A percentile compares a stretch with the other conserved stretches of the same genome.
These are phyloP conservation scores for Coccomyxa sp. DNA, from an alignment of 139 green algal genomes.

Conservation along the genomic window DNA sequence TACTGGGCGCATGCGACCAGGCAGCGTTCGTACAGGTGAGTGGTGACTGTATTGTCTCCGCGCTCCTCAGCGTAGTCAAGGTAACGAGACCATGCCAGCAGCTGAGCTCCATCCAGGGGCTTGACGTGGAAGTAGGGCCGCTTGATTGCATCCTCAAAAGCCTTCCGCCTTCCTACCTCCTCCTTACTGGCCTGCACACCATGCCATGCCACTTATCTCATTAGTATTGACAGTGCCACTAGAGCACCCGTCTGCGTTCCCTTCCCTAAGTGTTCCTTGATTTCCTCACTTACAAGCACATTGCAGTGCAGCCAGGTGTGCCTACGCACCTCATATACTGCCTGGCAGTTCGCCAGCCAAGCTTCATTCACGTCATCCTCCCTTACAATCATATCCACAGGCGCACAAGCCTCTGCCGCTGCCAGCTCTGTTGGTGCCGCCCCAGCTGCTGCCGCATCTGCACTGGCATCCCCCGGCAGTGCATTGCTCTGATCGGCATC, in stretches of 20 bases:
- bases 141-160: slow-evolving; percentile 66
- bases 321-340: neutral
- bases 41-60: slow-evolving; percentile 25
- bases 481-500: too few species aligned
- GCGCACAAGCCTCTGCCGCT: slow-evolving; percentile 17
- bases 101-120: slow-evolving; percentile 67
- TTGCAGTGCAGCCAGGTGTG: neutral
- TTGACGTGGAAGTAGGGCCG: slow-evolving; percentile 85
- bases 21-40: slow-evolving; percentile 77
- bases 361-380: slow-evolving; percentile 27
- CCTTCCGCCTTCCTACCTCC: slow-evolving; percentile 38
- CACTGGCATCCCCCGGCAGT: too few species aligned
- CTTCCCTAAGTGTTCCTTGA: neutral
- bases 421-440: neutral
- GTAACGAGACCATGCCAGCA: slow-evolving; percentile 75
- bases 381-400: slow-evolving; percentile 12
- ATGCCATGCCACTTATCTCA: neutral
- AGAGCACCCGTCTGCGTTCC: neutral
- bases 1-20: slow-evolving; percentile 79
- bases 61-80: slow-evolving; percentile 60
- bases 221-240: neutral
- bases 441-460: too few species aligned
- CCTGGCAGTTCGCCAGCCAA: slow-evolving; percentile 12
- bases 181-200: slow-evolving; percentile 29
- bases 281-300: neutral